Percentiles rank a stretch among this genome's conserved stretches.
Conservation (phyloP, 2,329 filamentous ascomycete species). For the Pyrenochaeta sp. region DNA sequence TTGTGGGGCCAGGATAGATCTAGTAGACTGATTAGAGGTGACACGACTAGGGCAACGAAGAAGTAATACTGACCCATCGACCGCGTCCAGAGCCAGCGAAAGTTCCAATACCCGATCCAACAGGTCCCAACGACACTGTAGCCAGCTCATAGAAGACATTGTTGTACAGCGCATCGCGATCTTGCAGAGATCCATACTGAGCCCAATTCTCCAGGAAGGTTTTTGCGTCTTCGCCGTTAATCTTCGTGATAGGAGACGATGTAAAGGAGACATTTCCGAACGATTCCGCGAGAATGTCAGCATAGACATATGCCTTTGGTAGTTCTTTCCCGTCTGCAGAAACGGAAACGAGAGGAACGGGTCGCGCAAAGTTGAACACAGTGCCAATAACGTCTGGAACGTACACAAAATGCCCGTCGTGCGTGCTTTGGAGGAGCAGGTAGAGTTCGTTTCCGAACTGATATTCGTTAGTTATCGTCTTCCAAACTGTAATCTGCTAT, state of each 20-base stretch:
- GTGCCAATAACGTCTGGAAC: conserved; percentile 62
- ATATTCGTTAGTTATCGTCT: conserved; percentile 8
- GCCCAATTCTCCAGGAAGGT: conserved; percentile 60
- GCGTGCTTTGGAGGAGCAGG: conserved; percentile 60
- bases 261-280: conserved; percentile 52
- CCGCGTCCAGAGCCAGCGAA: conserved; percentile 57
- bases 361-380: conserved; percentile 61
- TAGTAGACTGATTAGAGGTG: conserved; percentile 14
- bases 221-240: conserved; percentile 65
- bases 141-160: conserved; percentile 58
- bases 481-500: neutral
- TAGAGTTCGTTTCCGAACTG: conserved; percentile 47
- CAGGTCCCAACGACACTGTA: conserved; percentile 52
- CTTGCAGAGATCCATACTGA: conserved; percentile 60
- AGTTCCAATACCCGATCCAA: conserved; percentile 53
- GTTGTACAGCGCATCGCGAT: conserved; percentile 66
- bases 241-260: conserved; percentile 61
- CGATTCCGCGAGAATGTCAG: conserved; percentile 55
- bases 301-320: conserved; percentile 65
- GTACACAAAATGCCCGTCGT: conserved; percentile 72
- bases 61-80: conserved; percentile 30
- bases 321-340: conserved; percentile 61
- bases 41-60: neutral
- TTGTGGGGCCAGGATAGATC: conserved; percentile 55
- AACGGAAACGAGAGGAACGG: conserved; percentile 65